Base-by-base conservation (phyloP, 2,329 filamentous ascomycete genomes). In the Aspergillus phoenicis region DNA sequence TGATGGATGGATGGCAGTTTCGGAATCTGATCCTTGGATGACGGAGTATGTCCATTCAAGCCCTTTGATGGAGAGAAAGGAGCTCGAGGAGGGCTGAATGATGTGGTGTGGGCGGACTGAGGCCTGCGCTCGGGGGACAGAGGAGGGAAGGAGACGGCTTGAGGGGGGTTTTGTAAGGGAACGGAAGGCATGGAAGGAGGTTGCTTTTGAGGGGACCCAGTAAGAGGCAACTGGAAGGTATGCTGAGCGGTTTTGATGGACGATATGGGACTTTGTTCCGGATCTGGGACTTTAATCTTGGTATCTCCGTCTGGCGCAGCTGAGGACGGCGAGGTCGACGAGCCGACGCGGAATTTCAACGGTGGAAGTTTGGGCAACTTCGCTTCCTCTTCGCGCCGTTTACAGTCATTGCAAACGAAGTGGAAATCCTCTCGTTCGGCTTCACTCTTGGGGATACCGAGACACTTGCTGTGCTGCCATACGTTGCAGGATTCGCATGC, bases 391-490 rank as follows among this genome's bases (percentile, higher is more conserved):
- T 87, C 85, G 61, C 87, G 88, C 15, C 84, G 87, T 68, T 86
- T 87, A 80, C 95, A 99, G 52, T 89, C 87, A 36, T 81, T 81
- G 78, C 94, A 98, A 65, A 97, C 77, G 71, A 97, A 97, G 63
- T 91, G 88, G 70, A 98, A 98, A 66, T 96, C 91, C 1, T 91
- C 87, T 51, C 88, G 84, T 65, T 97, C 94, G 0, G 93, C 93
- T 64, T 93, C 90, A 62, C 84, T 80, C 69, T 96, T 86, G 49
- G 85, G 85, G 64, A 98, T 90, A 43, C 89, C 89, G 62, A 97
- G 85, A 72, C 95, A 99, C 70, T 90, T 91, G 81, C 93, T 96
- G 73, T 99, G 95, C 74, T 98, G 94, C 95, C 95, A 99, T 52
- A 96, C 89, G 72, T 89, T 96, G 81, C 95, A 99, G 67, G 84